phyloP scores from a whole-genome alignment of 1,139 yeast genomes.

The Taiozyma sp. region DNA sequence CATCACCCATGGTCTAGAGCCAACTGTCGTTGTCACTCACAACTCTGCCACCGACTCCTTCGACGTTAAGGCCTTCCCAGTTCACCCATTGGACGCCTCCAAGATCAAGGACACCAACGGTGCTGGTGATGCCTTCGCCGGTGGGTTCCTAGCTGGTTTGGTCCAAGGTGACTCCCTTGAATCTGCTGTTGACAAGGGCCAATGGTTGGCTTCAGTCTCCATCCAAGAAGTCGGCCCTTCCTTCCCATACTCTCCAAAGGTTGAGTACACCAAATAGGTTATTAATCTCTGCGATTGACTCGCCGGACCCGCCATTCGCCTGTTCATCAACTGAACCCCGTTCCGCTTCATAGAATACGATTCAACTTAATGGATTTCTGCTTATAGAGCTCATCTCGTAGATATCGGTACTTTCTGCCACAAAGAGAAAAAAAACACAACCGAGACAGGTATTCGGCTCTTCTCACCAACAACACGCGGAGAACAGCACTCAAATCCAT shows the following conservation, averaged over 20 bases:
- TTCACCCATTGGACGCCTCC: slow-evolving; percentile 60
- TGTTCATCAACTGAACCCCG: neutral
- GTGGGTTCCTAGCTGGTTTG: slow-evolving; percentile 91
- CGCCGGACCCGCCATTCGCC: neutral
- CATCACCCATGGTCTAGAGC: slow-evolving; percentile 90
- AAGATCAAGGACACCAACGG: slow-evolving; percentile 92
- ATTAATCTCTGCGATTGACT: neutral
- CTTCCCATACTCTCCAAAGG: slow-evolving; percentile 70
- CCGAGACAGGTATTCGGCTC: neutral
- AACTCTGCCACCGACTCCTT: slow-evolving; percentile 42
- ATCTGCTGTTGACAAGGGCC: slow-evolving; percentile 78
- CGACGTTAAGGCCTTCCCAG: slow-evolving; percentile 53
- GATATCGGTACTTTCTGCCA: neutral
- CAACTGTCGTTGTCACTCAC: slow-evolving; percentile 71
- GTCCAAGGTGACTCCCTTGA: slow-evolving; percentile 67
- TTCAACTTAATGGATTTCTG: neutral
- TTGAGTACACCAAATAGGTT: slow-evolving; percentile 33
- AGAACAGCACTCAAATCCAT: neutral
- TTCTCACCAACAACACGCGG: neutral
- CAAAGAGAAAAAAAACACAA: neutral
- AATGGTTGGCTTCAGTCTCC: slow-evolving; percentile 93
- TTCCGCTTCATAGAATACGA: neutral
- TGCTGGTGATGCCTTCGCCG: slow-evolving; percentile 99
- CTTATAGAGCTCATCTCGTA: neutral
- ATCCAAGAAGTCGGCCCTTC: slow-evolving; percentile 94